Conservation (phyloP, 306 rosid genomes). For the Potentilla sterilis region DNA sequence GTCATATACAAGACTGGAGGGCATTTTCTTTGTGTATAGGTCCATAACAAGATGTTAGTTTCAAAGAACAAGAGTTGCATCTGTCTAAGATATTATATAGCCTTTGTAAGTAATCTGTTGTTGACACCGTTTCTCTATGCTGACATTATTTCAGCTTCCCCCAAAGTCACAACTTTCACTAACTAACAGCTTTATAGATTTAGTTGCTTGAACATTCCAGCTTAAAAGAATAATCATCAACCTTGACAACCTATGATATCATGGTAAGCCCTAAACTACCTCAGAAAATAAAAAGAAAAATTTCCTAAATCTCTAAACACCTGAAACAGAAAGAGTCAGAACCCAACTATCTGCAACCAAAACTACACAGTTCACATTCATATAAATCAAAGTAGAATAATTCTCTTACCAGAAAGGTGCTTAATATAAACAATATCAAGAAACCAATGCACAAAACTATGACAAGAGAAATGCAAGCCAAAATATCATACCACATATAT, state of each 20-base stretch:
- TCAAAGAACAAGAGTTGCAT: not conserved
- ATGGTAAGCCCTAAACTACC: not conserved
- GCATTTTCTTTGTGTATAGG: not conserved
- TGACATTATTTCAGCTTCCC: not conserved
- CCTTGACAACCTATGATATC: not conserved
- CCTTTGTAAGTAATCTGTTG: not conserved
- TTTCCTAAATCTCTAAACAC: not conserved
- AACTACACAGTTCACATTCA: not conserved
- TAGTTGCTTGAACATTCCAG: not conserved
- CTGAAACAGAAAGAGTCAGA: not conserved
- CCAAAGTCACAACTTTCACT: not conserved
- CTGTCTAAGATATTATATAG: not conserved
- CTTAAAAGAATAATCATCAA: not conserved
- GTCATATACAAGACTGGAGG: not conserved
- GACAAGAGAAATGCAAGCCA: constrained; percentile 15
- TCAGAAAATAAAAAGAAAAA: no score
- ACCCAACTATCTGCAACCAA: not conserved
- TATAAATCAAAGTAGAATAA: not conserved
- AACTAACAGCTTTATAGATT: not conserved
- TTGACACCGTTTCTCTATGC: not conserved
- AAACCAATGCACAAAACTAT: constrained; percentile 4
- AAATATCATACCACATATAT: constrained; percentile 42
- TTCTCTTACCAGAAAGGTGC: not conserved
- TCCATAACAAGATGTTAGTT: not conserved
- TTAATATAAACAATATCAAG: not conserved